Percentiles rank a stretch among this genome's conserved stretches.
These are phyloP conservation scores for Berkeleyomyces rouxiae DNA, from an alignment of 2,329 filamentous ascomycete species.

Conservation along the genomic window DNA sequence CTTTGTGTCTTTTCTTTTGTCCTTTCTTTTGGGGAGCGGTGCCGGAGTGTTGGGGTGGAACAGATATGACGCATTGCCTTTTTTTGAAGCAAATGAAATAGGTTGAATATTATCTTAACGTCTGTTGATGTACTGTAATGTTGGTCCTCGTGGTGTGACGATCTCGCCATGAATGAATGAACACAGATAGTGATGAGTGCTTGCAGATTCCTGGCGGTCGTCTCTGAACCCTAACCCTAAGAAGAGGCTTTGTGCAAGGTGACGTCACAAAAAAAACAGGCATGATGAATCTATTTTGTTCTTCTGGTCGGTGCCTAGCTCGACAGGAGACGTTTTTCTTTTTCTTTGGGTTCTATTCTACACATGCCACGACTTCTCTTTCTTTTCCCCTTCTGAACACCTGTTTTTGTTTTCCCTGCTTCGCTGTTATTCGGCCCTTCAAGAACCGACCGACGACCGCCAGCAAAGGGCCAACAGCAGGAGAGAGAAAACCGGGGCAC, in stretches of 20 bases:
- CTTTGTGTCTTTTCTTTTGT: background rate
- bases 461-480: background rate
- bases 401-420: background rate
- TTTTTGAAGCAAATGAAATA: background rate
- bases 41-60: background rate
- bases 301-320: too few relatives aligned
- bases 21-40: background rate
- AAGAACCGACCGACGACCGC: background rate
- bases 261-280: too few relatives aligned
- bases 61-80: background rate
- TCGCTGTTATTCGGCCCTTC: background rate
- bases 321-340: too few relatives aligned
- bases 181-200: too few relatives aligned
- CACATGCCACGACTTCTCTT: background rate
- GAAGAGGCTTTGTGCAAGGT: too few relatives aligned
- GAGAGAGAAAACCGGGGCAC: background rate
- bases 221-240: too few relatives aligned
- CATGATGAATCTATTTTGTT: too few relatives aligned
- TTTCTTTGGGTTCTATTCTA: background rate
- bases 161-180: too few relatives aligned
- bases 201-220: too few relatives aligned
- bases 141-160: background rate
- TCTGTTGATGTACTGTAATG: background rate
- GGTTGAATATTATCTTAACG: background rate
- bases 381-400: background rate